Evolutionary conservation across 768 basidiomycete genomes (phyloP), one percentile per base, ranked within the genome.

Genomic region (Hysterangium stoloniferum): DNA sequence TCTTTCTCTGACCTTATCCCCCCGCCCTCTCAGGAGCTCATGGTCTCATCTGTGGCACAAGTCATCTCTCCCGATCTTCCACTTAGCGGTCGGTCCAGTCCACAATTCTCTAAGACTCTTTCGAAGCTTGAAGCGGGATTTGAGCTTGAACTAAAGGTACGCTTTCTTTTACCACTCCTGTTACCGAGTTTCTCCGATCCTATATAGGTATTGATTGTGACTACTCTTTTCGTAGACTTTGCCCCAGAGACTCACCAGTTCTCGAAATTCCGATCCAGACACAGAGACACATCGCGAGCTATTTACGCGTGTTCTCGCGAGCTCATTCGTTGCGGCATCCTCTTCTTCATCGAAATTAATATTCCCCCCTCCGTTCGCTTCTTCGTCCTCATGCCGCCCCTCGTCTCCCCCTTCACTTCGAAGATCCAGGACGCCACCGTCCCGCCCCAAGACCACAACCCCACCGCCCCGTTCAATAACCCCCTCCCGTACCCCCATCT

Each of bases 401-500:
- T 56, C n/a, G 38, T 51, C 15, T 64, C 69, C 0, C 66, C 70
- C 31, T 22, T 9, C 75, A 77, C 11, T 56, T 61, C 22, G n/a
- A n/a, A 64, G 68, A 19, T 67, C 71, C n/a, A 62, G 55, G 29
- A 71, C 73, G 0, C 73, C 71, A 17, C 64, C 70, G 9, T 65
- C 61, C 15, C 65, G 58, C 41, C 19, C 49, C 57, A 22, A 54
- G 55, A 56, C 54, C 22, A 52, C 57, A 33, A 32, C 56, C 50
- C 40, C 61, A 59, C 41, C 61, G 67, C 41, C 70, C 73, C 20
- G 24, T 22, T 17, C 47, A 4, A 66, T 83, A 15, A 84, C 84
- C 1, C 77, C 82, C 0, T 63, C 70, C 17, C 75, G 74, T n/a
- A 85, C 84, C 1, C 83, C 84, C 0, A 62, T 86, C 6, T 84